Evolutionary conservation across 2,329 filamentous ascomycete genomes (phyloP), one percentile per base, ranked within the genome.

Genomic region (Aureobasidium sp.): DNA sequence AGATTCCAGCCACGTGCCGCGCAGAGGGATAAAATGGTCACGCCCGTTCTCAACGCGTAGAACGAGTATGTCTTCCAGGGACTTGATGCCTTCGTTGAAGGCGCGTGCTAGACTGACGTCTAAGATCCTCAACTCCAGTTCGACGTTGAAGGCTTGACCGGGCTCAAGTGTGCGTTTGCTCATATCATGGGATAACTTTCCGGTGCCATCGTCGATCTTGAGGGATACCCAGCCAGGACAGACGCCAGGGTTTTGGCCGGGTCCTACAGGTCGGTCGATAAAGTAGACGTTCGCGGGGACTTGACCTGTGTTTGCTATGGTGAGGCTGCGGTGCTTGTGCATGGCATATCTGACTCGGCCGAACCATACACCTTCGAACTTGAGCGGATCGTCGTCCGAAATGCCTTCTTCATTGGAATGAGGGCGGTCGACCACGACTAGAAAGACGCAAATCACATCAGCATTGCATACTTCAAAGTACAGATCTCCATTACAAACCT

Each of bases 241-340:
- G 6, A 75, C 69, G 1, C 75, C 75, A 71, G 68, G 51, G 60
- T 65, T 66, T 68, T 73, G 71, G 21, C 74, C 76, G 37, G 79
- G 76, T 0, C 76, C 75, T 2, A 75, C 74, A 2, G 88, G 86
- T 64, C 85, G 85, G 61, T 90, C 87, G 0, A 92, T 84, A 70
- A 99, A 95, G 1, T 81, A 82, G 68, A 96, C 87, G 0, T 79
- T 88, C 0, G 94, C 92, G 2, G 85, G 74, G 0, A 95, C 90
- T 29, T 90, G 82, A 2, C 94, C 88, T 0, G 94, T 99, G 67
- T 99, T 99, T 27, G 94, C 94, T 60, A 99, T 84, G 0, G 92
- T 97, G 45, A 97, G 71, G 3, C 79, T 83, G 4, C 86, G 81
- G 9, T 78, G 80, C 65, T 87, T 84, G 8, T 79, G 82, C 62